Base-by-base conservation (phyloP, 352 stramenopile species). In the Bremia lactucae region DNA sequence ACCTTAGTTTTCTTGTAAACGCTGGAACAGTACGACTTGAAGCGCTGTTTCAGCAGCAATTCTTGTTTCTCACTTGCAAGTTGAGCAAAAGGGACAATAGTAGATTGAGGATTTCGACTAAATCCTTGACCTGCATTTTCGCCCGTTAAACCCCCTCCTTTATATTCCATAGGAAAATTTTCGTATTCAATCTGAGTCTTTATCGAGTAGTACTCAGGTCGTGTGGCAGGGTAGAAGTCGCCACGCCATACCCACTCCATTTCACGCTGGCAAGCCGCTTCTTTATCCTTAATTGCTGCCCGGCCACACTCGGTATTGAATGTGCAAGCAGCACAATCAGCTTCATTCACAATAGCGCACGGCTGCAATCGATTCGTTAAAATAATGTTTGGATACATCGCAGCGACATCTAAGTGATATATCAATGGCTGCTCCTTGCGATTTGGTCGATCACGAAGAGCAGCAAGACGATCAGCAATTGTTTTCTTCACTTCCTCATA, bases 371-470 rank as follows among this genome's bases (percentile, higher is more conserved):
- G 90, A 57, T 99, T 99, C 5, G 96, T 98, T 7, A 99, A 59
- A 64, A 99, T 99, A 52, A 99, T 99, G 55, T 99, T 99, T 6
- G 96, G 96, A 61, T 99, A 99, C 96, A 99, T 99, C 19, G 96
- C 96, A 18, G 88, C 95, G 2, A 99, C 96, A 65, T 99, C 96
- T 53, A 99, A 86, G 55, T 99, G 96, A 56, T 99, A 99, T 42
- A 99, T 97, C 15, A 97, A 78, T 0, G 96, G 96, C 31, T 79
- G 91, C 68, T 90, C 87, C 45, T 68, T 78, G 4, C 90, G 78
- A 31, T 86, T 82, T 0, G 96, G 96, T 21, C 76, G 78, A 49
- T 99, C 95, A 4, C 93, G 77, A 21, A 99, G 79, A 15, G 79
- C 80, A 50, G 97, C 75, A 7, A 99, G 71, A 41, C 88, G 73